Base-by-base conservation (phyloP, 2,329 filamentous ascomycete genomes). In the Nigrograna mackinnonii region DNA sequence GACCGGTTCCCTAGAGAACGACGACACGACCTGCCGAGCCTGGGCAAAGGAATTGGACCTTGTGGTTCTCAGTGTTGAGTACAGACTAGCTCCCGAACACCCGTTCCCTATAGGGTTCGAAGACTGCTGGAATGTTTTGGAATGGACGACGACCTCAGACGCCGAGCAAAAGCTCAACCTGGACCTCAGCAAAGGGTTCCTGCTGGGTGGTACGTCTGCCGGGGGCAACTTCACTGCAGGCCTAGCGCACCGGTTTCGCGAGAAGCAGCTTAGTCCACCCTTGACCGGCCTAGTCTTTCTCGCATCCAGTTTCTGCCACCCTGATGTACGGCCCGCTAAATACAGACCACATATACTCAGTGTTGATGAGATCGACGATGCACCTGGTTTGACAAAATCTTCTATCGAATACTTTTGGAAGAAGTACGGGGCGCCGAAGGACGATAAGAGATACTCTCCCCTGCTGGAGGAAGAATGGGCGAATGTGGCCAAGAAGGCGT, bases 1-100 rank as follows among this genome's bases (percentile, higher is more conserved):
- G 4, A 42, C 43, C 4, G 43, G 43, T 12, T 38, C 38, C 13
- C 30, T 42, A 9, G 43, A 46, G 22, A 46, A 34, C 11, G 43
- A 46, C 26, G 43, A 46, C 19, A 37, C 30, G 13, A 28, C 39
- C 19, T 46, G 43, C 30, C 39, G 39, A 9, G 43, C 39, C 11
- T 34, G 41, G 12, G 43, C 39, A 5, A 34, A 35, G 24, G 26
- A 4, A 6, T 13, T 42, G 12, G 33, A 41, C 13, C 12, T 49
- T 9, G 22, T 16, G n/a, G 18, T 49, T 12, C 24, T 46, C n/a
- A 44, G 34, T 21, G 39, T 50, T 20, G 41, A 41, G 16, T 50
- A 47, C 33, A 28, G 47, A 1, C 35, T 50, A 6, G 47, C 44
- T 4, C 47, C 47, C 11, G 47, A 50, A 22, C 37, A 47, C 22